These are phyloP conservation scores for Ceratocystis albifundus DNA, from an alignment of 2,329 filamentous ascomycete species.

Conservation along the genomic window DNA sequence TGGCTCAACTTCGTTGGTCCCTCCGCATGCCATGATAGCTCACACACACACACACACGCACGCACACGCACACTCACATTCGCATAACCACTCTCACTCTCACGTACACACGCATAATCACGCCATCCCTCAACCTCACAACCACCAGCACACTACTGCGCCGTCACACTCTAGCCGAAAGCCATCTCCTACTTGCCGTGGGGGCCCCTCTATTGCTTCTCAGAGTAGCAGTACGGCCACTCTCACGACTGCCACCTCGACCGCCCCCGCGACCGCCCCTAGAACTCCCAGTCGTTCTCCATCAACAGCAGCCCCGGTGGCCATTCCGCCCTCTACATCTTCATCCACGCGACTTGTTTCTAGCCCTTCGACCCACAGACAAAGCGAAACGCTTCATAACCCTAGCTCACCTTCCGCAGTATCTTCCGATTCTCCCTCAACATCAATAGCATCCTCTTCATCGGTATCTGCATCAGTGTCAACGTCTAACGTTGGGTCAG, in stretches of 20 bases:
- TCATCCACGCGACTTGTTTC: background rate
- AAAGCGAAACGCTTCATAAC: background rate
- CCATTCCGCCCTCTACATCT: background rate
- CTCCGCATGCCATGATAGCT: constrained; percentile 19
- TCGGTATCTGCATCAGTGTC: constrained; percentile 3
- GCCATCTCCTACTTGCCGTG: background rate
- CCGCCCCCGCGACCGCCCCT: background rate
- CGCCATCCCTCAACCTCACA: background rate
- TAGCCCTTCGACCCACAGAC: background rate
- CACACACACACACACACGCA: constrained; percentile 10
- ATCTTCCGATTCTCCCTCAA: background rate
- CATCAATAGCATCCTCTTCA: constrained; percentile 10
- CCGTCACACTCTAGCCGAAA: background rate
- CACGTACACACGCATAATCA: constrained; percentile 9
- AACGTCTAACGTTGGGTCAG: constrained; percentile 17
- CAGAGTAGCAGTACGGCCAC: background rate
- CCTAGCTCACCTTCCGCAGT: background rate
- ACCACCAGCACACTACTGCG: background rate
- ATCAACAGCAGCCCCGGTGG: background rate
- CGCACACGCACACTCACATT: background rate
- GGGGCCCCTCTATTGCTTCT: background rate
- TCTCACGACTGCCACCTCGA: no score
- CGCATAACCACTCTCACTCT: background rate
- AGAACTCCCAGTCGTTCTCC: background rate
- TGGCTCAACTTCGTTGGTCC: constrained; percentile 5